Evolutionary conservation across 495 filamentous ascomycete species (phyloP), one percentile per base, ranked within the genome.

Genomic region (Neurospora sp.): DNA sequence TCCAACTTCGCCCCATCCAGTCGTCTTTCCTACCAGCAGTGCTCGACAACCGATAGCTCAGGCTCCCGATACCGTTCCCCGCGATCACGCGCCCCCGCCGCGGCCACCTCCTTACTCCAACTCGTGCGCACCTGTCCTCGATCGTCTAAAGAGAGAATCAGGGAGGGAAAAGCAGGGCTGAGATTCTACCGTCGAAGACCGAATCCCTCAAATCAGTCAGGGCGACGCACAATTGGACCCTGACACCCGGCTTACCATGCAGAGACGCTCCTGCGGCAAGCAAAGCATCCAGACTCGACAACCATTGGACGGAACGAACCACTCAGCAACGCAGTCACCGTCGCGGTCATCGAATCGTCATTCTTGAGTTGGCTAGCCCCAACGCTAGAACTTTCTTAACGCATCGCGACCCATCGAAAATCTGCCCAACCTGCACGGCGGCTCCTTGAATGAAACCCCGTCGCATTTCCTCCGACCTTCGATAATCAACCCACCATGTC

Each of bases 401-500:
- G 53, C 53, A 65, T 8, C 22, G 1, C 53, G 53, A 65, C 53
- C 53, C 53, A 35, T 65, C 27, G 53, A 65, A 44, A 65, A 35
- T 65, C 53, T 16, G 14, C 53, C 53, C 53, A 65, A 65, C 53
- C 53, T 17, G 14, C 22, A 37, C 53, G 53, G 27, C 53, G 53
- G 53, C 27, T 65, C 27, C 27, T 65, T 65, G 53, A 8, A 65
- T 65, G 53, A 65, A 35, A 65, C 14, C 27, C 31, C 27, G 7
- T 65, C 53, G 53, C 53, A 35, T 65, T 65, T 35, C 27, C 7
- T 3, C 31, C n/a, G 16, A 69, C 68, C 35, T 16, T 41, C 8
- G 68, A 41, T 37, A 65, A 37, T 65, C 12, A 65, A 68, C 69
- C 68, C 73, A 74, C 69, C 73, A 86, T 86, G 84, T 80, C 84